These are phyloP conservation scores for Chrysanthemum lavandulifolium DNA, from an alignment of 129 eudicot species.

Conservation along the genomic window DNA sequence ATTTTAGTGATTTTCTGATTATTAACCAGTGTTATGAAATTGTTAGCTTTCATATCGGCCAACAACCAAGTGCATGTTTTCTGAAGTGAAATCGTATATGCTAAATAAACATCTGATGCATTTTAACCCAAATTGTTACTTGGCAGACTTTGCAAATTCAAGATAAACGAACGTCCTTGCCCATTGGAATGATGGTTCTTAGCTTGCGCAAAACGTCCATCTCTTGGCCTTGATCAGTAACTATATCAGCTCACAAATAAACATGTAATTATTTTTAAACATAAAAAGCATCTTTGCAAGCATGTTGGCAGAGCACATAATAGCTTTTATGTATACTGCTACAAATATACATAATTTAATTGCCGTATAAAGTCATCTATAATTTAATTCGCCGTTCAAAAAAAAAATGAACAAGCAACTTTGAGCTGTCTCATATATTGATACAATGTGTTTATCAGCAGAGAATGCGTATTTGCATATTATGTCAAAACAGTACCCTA, in stretches of 20 bases:
- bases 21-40: no score
- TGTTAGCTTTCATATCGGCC: no score
- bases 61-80: no score
- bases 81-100: no score
- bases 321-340: no score
- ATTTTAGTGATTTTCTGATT: no score
- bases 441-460: no score
- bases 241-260: neutral
- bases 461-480: neutral
- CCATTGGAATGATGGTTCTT: slow-evolving; percentile 64
- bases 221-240: slow-evolving; percentile 46
- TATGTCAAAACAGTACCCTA: neutral
- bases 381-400: no score
- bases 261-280: neutral
- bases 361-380: no score
- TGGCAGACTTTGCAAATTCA: slow-evolving; percentile 36
- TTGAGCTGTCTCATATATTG: no score
- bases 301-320: neutral
- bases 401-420: no score
- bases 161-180: slow-evolving; percentile 59
- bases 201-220: slow-evolving; percentile 59
- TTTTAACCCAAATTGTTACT: slow-evolving; percentile 16
- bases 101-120: slow-evolving; percentile 15
- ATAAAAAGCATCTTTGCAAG: neutral
- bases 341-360: no score